Percentiles rank a stretch among this genome's conserved stretches.
Evolutionary conservation across 257 asterid species (phyloP).

Genomic region (Primulina tabacum): DNA sequence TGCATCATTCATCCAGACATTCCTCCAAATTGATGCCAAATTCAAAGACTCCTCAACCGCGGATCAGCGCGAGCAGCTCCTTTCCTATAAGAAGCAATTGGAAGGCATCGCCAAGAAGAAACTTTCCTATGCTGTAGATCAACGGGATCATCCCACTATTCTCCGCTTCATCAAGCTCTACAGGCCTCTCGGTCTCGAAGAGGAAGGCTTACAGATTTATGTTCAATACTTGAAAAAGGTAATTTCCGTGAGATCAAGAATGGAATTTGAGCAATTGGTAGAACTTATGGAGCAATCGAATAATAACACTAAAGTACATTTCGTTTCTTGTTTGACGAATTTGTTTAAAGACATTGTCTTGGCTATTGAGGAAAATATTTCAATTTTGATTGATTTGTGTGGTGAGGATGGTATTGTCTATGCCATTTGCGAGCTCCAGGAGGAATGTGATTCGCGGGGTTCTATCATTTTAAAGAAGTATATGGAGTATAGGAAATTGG

Average conservation of each 20-base stretch:
- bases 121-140: constrained; percentile 66
- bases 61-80: constrained; percentile 84
- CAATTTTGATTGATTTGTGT: constrained; percentile 67
- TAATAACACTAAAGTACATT: constrained; percentile 43
- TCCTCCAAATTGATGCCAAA: constrained; percentile 76
- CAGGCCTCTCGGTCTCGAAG: constrained; percentile 76
- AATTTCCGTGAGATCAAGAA: constrained; percentile 60
- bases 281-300: constrained; percentile 51
- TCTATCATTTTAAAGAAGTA: constrained; percentile 69
- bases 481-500: constrained; percentile 70
- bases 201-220: constrained; percentile 79
- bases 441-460: constrained; percentile 91
- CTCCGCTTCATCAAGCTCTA: constrained; percentile 74
- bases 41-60: constrained; percentile 64
- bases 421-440: constrained; percentile 89
- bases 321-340: constrained; percentile 72
- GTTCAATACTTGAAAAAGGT: constrained; percentile 69
- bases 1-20: constrained; percentile 62
- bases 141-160: constrained; percentile 70
- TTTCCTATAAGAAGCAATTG: constrained; percentile 72
- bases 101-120: constrained; percentile 67
- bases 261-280: constrained; percentile 71
- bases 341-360: constrained; percentile 82
- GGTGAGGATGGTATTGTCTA: constrained; percentile 95
- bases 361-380: constrained; percentile 86